A percentile compares a stretch with the other conserved stretches of the same genome.
Conservation (phyloP, 75 land plant genomes). For the Pseudotsuga menziesii region DNA sequence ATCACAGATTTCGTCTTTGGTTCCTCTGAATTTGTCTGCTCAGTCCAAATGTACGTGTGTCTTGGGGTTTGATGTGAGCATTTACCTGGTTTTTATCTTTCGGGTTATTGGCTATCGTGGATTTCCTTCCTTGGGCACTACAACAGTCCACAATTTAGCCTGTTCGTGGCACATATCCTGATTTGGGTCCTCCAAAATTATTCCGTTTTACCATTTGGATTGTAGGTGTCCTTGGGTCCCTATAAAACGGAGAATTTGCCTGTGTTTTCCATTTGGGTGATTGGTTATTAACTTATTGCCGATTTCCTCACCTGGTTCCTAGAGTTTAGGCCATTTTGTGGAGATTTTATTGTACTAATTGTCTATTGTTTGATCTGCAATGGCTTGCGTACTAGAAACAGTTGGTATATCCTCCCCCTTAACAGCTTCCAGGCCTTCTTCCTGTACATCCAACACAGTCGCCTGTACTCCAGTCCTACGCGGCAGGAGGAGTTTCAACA, state of each 20-base stretch:
- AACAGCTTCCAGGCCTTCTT: background rate
- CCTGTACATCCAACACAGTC: background rate
- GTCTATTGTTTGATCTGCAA: background rate
- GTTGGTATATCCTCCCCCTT: background rate
- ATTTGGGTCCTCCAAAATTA: background rate
- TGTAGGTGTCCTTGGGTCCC: background rate
- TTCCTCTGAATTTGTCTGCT: too few species aligned
- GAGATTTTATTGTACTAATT: background rate
- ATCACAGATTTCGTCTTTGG: too few species aligned
- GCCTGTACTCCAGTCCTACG: background rate
- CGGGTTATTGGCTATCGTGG: background rate
- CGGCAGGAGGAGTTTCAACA: background rate
- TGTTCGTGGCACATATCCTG: background rate
- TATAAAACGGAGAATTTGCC: background rate
- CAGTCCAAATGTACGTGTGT: too few species aligned
- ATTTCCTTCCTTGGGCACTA: background rate
- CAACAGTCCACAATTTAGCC: background rate
- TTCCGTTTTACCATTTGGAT: background rate
- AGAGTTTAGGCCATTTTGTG: background rate
- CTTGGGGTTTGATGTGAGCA: too few species aligned
- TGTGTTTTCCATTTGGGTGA: background rate
- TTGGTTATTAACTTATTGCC: background rate
- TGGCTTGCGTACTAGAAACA: slow-evolving; percentile 6
- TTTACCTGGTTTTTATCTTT: background rate
- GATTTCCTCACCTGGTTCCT: background rate